Base-by-base conservation (phyloP, 2,329 filamentous ascomycete genomes). In the Trichoderma cornu-damae region DNA sequence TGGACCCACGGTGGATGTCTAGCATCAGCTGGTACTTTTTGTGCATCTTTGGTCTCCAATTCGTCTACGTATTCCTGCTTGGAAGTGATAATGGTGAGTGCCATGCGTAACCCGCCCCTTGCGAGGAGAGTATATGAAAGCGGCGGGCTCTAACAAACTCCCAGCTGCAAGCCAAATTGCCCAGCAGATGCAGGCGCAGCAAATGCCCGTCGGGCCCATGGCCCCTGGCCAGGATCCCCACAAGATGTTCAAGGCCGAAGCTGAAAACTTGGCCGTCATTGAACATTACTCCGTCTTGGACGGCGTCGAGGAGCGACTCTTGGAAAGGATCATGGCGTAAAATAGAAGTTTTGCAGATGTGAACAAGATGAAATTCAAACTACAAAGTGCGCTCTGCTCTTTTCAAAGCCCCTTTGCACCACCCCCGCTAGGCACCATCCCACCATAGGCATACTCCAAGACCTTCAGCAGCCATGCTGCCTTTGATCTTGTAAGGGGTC, bases 11-110 rank as follows among this genome's bases (percentile, higher is more conserved):
- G 73, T 99, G 94, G 94, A 96, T 99, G 75, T 96, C 92, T 1
- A 96, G 91, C 73, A 86, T 99, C 72, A 96, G 91, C 60, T 99
- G 94, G 92, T 99, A 99, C 77, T 97, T 99, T 70, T 77, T 99
- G 64, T 97, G 95, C 68, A 86, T 99, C 62, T 97, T 99, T 70
- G 94, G 95, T 46, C 79, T 99, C 58, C 93, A 97, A 72, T 90
- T 93, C 55, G 92, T 99, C 58, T 99, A 99, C 72, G 96, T 94
- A 69, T 97, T 96, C 72, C 86, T 99, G 49, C 81, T 99, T 12
- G 94, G 94, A 7, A 96, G 88, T 71, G 95, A 99, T 68, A 97
- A 97, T 72, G 86, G 92, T 96, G 79, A 72, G 86, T 76, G 37
- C 14, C 12, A 11, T 8, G 20, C n/a, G 20, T n/a, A 8, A 34